Percentiles rank a stretch among this genome's conserved stretches.
phyloP scores from a whole-genome alignment of 768 basidiomycete genomes.

The Tricholoma terreum region DNA sequence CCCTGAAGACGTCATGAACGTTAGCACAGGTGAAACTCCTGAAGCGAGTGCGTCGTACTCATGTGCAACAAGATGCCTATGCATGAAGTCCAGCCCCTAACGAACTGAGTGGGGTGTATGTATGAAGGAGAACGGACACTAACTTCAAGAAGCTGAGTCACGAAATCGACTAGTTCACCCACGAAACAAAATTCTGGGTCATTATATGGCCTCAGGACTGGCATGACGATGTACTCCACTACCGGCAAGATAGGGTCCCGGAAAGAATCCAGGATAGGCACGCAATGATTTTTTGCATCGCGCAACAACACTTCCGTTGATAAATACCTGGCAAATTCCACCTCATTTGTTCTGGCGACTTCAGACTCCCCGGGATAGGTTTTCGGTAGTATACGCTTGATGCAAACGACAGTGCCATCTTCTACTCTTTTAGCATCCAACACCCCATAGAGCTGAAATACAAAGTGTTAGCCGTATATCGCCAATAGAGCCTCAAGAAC shows the following conservation, averaged over 20 bases:
- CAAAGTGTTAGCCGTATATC: too few species aligned
- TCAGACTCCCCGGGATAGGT: not conserved
- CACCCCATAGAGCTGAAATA: too few species aligned
- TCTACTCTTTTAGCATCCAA: too few species aligned
- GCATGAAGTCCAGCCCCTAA: slow-evolving; percentile 30
- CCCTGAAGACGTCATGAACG: slow-evolving; percentile 12
- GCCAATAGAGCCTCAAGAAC: not conserved
- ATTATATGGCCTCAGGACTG: slow-evolving; percentile 33
- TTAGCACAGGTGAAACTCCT: not conserved
- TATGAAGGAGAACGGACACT: too few species aligned
- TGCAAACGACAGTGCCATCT: too few species aligned
- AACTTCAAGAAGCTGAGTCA: too few species aligned
- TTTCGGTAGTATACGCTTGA: not conserved
- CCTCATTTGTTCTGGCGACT: not conserved
- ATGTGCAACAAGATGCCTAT: slow-evolving; percentile 30
- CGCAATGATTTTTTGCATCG: slow-evolving; percentile 2
- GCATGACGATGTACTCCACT: slow-evolving; percentile 25
- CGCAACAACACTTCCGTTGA: not conserved
- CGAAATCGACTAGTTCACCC: slow-evolving; percentile 18
- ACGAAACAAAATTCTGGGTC: slow-evolving; percentile 13
- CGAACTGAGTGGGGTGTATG: not conserved
- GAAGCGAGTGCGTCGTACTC: slow-evolving; percentile 19
- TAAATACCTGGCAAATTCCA: too few species aligned
- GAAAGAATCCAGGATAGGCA: too few species aligned
- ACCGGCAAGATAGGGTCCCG: too few species aligned